These are phyloP conservation scores for Syncephalis plumigaleata DNA, from an alignment of 371 early-diverging fungal genomes.

Conservation along the genomic window DNA sequence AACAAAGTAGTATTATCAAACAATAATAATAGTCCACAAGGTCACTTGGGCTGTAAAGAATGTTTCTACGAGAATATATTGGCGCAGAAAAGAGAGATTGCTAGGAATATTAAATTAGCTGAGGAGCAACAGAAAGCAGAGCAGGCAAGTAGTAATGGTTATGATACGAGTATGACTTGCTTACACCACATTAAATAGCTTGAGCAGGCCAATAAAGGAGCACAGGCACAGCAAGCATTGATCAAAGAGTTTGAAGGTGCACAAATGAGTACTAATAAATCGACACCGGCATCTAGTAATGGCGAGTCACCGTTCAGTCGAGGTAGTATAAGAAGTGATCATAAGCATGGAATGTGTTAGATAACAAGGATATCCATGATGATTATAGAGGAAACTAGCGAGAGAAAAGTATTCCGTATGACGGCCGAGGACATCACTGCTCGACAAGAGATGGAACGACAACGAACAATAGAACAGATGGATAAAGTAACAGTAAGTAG, in stretches of 20 bases:
- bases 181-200: slow-evolving; percentile 16
- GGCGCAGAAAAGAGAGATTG: slow-evolving; percentile 67
- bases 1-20: not conserved
- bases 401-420: slow-evolving; percentile 4
- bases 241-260: slow-evolving; percentile 6
- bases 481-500: slow-evolving; percentile 24
- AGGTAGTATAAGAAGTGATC: too few species aligned
- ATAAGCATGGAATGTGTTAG: too few species aligned
- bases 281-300: not conserved
- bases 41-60: slow-evolving; percentile 77
- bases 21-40: slow-evolving; percentile 24
- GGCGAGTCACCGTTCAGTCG: not conserved
- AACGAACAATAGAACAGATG: slow-evolving; percentile 23
- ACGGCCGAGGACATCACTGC: slow-evolving; percentile 6
- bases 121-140: slow-evolving; percentile 23
- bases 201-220: slow-evolving; percentile 4
- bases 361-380: not conserved
- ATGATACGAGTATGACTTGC: slow-evolving; percentile 15
- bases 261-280: slow-evolving; percentile 2
- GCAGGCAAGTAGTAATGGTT: slow-evolving; percentile 13
- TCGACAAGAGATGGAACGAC: slow-evolving; percentile 13
- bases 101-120: slow-evolving; percentile 25
- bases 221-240: slow-evolving; percentile 3
- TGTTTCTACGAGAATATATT: slow-evolving; percentile 79
- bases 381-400: not conserved